These are phyloP conservation scores for Rosa rugosa DNA, from an alignment of 306 rosid species.

Conservation along the genomic window DNA sequence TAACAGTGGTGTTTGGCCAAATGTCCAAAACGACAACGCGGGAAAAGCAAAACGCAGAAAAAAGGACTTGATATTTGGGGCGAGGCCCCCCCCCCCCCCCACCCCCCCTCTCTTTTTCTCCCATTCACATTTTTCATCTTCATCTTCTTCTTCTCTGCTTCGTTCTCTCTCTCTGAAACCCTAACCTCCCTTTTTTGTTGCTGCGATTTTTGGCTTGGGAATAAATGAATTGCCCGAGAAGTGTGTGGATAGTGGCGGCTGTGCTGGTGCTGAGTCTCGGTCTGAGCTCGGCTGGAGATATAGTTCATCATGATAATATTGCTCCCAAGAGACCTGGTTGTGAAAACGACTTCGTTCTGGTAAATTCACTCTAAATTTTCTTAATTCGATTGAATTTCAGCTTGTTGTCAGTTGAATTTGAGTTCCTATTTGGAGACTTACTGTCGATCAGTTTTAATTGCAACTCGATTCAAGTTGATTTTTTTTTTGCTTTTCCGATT, in stretches of 20 bases:
- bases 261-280: slow-evolving; percentile 41
- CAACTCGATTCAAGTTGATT: not conserved
- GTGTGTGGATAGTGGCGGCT: slow-evolving; percentile 25
- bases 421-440: slow-evolving; percentile 13
- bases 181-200: slow-evolving; percentile 6
- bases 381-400: not conserved
- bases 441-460: not conserved
- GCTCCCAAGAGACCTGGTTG: slow-evolving; percentile 92
- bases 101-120: not conserved
- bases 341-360: slow-evolving; percentile 90
- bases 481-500: not conserved
- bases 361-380: slow-evolving; percentile 15
- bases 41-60: slow-evolving; percentile 22
- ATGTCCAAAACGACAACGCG: slow-evolving; percentile 24
- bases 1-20: not conserved
- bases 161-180: slow-evolving; percentile 31
- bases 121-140: slow-evolving; percentile 20
- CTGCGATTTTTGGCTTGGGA: not conserved
- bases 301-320: slow-evolving; percentile 78
- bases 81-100: slow-evolving; percentile 7
- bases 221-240: slow-evolving; percentile 55
- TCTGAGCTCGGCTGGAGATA: slow-evolving; percentile 74
- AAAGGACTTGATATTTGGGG: not conserved
- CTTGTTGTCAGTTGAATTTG: not conserved
- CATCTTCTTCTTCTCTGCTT: slow-evolving; percentile 30